A percentile compares a stretch with the other conserved stretches of the same genome.
Evolutionary conservation across 176 grass and related monocot genomes (phyloP).

Genomic region (Cenchrus purpureus): DNA sequence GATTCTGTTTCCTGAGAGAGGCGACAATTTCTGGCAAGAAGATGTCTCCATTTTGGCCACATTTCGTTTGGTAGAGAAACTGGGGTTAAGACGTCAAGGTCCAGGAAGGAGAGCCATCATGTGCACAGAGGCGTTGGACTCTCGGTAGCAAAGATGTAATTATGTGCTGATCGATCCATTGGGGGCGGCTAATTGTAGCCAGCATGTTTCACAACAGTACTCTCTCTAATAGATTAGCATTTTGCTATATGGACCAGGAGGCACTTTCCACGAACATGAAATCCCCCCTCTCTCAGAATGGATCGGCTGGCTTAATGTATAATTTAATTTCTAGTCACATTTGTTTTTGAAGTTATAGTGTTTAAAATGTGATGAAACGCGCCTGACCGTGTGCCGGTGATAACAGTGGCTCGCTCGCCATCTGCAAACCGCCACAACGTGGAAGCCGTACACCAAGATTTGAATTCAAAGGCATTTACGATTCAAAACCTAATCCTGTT

Average conservation of each 20-base stretch:
- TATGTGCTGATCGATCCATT: background rate
- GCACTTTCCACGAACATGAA: background rate
- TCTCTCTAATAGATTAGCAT: background rate
- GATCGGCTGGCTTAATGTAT: background rate
- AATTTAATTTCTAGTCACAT: background rate
- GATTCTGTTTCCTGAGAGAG: background rate
- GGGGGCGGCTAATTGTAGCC: constrained; percentile 19
- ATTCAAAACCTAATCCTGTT: background rate
- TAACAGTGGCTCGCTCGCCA: background rate
- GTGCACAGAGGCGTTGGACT: background rate
- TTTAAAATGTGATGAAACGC: background rate
- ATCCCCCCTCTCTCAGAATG: background rate
- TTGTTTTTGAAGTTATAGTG: background rate
- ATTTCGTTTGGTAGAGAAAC: background rate
- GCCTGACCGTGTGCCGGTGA: background rate
- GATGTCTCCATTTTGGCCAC: background rate
- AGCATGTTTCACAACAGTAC: constrained; percentile 23
- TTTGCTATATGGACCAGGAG: background rate
- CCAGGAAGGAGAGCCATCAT: background rate
- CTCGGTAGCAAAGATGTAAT: background rate
- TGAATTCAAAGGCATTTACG: background rate
- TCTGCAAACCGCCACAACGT: background rate
- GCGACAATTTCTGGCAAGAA: background rate
- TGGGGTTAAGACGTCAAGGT: background rate
- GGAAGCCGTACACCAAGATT: background rate